Evolutionary conservation across 805 yeast genomes (phyloP), one percentile per base, ranked within the genome.

Genomic region (Ogataea haglerorum): DNA sequence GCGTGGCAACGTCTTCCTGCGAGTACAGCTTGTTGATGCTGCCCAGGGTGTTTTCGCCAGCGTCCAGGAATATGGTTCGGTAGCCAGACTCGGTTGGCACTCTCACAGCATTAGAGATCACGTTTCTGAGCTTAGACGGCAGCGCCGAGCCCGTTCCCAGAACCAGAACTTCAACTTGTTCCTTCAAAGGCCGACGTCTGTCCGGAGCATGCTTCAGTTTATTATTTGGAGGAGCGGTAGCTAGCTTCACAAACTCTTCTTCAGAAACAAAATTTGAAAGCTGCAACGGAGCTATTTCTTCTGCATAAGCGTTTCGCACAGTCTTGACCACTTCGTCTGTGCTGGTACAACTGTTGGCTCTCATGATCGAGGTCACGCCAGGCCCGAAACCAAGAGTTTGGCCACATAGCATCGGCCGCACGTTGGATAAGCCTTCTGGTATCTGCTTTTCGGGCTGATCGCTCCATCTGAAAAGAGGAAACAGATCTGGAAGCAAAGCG

Each of bases 31-130:
- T 74, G 23, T 66, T 58, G 46, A 93, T 61, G 0, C 85, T 65
- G 2, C 95, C 96, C 16, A 83, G 53, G 0, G 98, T 87, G 44
- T 87, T 89, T 58, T 93, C 99, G 13, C 99, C 99, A n/a, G 93
- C 95, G 63, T 93, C 99, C 26, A 93, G 64, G 16, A 93, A 51
- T 0, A 85, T 58, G 3, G 82, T 61, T 48, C 75, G 65, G 31
- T 50, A 59, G 10, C 47, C 52, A 4, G 37, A 39, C 3, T 33
- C 34, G 43, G 58, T 70, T 1, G 96, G 95, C 1, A 89, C 52
- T 46, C 96, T 75, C 2, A 93, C 71, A 17, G 89, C 59, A 14
- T 86, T 85, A 0, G 93, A 83, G 12, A 85, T 74, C 2, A 93
- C 99, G 56, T 93, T 93, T 51, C 98, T 72, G 51, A 79, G 77